Conservation (phyloP, 352 stramenopile species). For the Pythium plurisporium region DNA sequence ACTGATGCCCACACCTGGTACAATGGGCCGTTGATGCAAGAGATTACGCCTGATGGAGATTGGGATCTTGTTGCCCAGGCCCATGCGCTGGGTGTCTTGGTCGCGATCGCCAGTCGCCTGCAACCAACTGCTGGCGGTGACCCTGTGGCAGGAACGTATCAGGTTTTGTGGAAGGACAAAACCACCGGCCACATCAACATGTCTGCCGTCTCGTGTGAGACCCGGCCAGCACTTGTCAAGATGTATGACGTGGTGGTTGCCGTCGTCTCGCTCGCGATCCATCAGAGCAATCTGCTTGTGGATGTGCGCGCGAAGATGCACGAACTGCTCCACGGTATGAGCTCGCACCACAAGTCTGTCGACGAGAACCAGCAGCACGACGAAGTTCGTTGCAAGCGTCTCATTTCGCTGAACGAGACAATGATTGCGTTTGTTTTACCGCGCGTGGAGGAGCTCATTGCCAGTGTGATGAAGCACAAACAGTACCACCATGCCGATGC, state of each 20-base stretch:
- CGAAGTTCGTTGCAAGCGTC: background rate
- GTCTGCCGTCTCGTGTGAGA: background rate
- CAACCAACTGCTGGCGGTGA: background rate
- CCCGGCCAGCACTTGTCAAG: background rate
- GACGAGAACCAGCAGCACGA: background rate
- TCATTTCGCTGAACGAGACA: constrained; percentile 7
- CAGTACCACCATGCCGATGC: no score
- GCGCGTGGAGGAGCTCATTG: constrained; percentile 11
- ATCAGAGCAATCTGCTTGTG: constrained; percentile 5
- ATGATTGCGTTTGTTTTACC: constrained; percentile 16
- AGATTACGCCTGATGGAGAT: constrained; percentile 35
- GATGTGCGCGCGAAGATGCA: constrained; percentile 12
- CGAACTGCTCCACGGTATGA: background rate
- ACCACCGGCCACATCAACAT: background rate
- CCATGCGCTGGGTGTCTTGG: constrained; percentile 4
- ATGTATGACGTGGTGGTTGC: constrained; percentile 4
- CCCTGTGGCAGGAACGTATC: background rate
- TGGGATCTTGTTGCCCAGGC: constrained; percentile 20
- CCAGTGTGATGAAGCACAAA: no score
- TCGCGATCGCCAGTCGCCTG: constrained; percentile 3
- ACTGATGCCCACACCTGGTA: constrained; percentile 27
- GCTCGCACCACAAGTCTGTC: background rate
- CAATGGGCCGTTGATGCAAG: constrained; percentile 36
- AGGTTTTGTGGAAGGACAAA: constrained; percentile 1
- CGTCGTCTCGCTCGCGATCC: constrained; percentile 1